Percentiles rank a stretch among this genome's conserved stretches.
These are phyloP conservation scores for Trichoderma simmonsii DNA, from an alignment of 2,329 filamentous ascomycete species.

Conservation along the genomic window DNA sequence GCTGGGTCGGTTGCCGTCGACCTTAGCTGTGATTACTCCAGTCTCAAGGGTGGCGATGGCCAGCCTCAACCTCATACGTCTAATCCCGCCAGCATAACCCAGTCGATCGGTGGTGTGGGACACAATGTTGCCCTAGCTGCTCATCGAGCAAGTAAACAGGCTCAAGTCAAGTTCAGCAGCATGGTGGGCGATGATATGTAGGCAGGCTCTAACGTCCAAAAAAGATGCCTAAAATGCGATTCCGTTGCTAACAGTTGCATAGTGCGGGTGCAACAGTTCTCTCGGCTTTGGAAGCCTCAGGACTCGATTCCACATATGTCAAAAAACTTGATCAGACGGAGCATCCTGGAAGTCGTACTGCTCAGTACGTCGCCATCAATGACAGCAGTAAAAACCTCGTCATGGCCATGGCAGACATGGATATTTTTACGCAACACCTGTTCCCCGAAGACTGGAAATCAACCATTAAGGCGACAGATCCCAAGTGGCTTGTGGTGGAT, in stretches of 20 bases:
- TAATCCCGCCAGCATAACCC: conserved; percentile 76
- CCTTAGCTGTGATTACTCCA: conserved; percentile 72
- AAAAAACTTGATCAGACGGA: conserved; percentile 50
- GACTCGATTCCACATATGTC: conserved; percentile 64
- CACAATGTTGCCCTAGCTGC: conserved; percentile 87
- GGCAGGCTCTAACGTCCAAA: conserved; percentile 27
- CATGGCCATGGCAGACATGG: conserved; percentile 96
- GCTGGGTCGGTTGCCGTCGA: conserved; percentile 90
- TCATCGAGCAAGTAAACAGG: conserved; percentile 59
- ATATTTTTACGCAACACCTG: conserved; percentile 63
- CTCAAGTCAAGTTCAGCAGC: conserved; percentile 71
- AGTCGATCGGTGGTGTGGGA: conserved; percentile 86
- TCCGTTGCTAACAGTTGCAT: not conserved
- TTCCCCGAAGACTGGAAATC: conserved; percentile 59
- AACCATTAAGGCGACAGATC: conserved; percentile 53
- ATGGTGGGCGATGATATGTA: conserved; percentile 75
- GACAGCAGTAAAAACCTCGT: conserved; percentile 77
- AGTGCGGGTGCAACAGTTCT: conserved; percentile 73
- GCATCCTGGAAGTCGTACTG: conserved; percentile 62
- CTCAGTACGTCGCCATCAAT: conserved; percentile 90
- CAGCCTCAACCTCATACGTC: conserved; percentile 69
- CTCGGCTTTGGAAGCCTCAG: conserved; percentile 59
- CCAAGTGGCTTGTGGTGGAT: conserved; percentile 80
- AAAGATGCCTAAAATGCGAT: not conserved
- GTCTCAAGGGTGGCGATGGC: conserved; percentile 26